Evolutionary conservation across 768 basidiomycete species (phyloP), one percentile per base, ranked within the genome.

Genomic region (Clitopilus hobsonii): DNA sequence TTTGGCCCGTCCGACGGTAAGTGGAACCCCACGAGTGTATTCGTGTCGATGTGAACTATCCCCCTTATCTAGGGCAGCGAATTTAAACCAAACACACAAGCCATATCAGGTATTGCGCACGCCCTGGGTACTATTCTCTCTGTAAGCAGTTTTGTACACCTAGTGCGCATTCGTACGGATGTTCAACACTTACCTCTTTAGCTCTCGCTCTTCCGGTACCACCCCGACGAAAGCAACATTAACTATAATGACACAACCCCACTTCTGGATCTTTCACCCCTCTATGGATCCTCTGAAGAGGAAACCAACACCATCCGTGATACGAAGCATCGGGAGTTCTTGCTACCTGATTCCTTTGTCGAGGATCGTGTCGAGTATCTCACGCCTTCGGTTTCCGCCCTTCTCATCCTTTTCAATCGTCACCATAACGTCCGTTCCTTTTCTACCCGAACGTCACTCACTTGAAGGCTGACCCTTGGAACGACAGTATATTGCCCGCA

Each of bases 351-450:
- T 59, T 68, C 71, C 0, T 81, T 83, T 61, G 69, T 74, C 1
- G 84, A 86, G 58, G 72, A 75, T n/a, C 69, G 84, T 1, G 61
- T 84, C 5, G 53, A 74, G 24, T 74, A 84, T 62, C 70, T 85
- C 55, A 79, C 83, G 1, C 82, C 85, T 6, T 74, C 81, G 1
- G 69, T 76, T 1, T 72, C 74, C 26, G 83, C 77, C 13, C 68
- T 86, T 11, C 69, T 85, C 5, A 73, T 85, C 26, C 57, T 86
- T 14, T 79, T 84, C 63, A 74, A 71, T 57, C 69, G 85, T 14
- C 84, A 84, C 60, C 83, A 85, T 62, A 85, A 82, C 62, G 81
- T 81, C 54, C 20, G 72, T 66, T 32, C 22, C 29, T 13, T 10
- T 47, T 13, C 6, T 6, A 16, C 38, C 8, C 22, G 28, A 16